Evolutionary conservation across 1,284 basidiomycete species (phyloP).

Genomic region (Coniophora puteana): DNA sequence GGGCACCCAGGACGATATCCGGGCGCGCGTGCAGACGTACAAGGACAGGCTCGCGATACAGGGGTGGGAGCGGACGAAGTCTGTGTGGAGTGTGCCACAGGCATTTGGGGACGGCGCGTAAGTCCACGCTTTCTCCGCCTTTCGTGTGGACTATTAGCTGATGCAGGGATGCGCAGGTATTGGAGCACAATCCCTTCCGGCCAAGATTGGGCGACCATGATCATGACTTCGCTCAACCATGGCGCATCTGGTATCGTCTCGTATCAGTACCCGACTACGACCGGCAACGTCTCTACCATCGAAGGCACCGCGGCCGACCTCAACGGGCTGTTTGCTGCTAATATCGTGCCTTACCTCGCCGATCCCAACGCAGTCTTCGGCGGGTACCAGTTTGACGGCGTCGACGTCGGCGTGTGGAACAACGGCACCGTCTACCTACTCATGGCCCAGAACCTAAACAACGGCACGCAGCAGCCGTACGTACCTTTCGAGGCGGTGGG

Average conservation of each 20-base stretch:
- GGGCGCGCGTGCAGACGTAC: slow-evolving; percentile 20
- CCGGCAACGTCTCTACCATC: slow-evolving; percentile 18
- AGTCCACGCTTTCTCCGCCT: slow-evolving; percentile 5
- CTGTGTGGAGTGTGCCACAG: slow-evolving; percentile 26
- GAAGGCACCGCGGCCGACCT: slow-evolving; percentile 15
- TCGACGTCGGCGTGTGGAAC: slow-evolving; percentile 22
- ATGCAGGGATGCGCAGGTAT: slow-evolving; percentile 16
- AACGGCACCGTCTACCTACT: slow-evolving; percentile 21
- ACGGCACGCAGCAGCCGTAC: background rate
- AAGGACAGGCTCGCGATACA: slow-evolving; percentile 25
- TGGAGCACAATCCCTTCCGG: slow-evolving; percentile 25
- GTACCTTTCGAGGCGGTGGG: slow-evolving; percentile 20
- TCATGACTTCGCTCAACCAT: slow-evolving; percentile 21
- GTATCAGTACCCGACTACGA: slow-evolving; percentile 23
- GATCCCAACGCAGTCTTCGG: slow-evolving; percentile 6
- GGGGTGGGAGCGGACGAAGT: slow-evolving; percentile 23
- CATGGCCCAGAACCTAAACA: slow-evolving; percentile 13
- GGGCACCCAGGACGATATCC: slow-evolving; percentile 22
- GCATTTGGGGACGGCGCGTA: slow-evolving; percentile 22
- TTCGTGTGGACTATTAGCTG: slow-evolving; percentile 7
- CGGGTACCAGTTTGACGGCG: slow-evolving; percentile 11
- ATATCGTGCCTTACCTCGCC: slow-evolving; percentile 20
- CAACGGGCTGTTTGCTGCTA: slow-evolving; percentile 2
- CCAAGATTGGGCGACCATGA: slow-evolving; percentile 21
- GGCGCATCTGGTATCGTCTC: slow-evolving; percentile 27